Conservation (phyloP, 306 rosid genomes). For the Erythrophleum fordii region DNA sequence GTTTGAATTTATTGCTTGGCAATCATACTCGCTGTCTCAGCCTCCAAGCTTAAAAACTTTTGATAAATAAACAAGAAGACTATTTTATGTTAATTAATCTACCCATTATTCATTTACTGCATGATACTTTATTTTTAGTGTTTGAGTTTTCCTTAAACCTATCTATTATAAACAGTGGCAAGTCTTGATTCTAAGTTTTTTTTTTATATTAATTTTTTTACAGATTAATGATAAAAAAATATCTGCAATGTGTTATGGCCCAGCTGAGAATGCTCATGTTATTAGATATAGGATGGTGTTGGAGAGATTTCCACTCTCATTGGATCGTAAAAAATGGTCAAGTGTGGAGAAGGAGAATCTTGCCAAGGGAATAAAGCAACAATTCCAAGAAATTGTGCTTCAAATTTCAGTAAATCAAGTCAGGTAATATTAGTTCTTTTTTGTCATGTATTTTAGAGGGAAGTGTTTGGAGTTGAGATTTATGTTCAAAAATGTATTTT, state of each 20-base stretch:
- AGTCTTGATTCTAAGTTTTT: slow-evolving; percentile 17
- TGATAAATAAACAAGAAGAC: neutral
- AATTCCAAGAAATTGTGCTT: slow-evolving; percentile 76
- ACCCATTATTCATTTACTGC: neutral
- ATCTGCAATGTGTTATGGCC: slow-evolving; percentile 70
- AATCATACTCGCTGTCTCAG: neutral
- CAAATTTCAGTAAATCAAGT: slow-evolving; percentile 62
- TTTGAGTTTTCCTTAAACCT: slow-evolving; percentile 14
- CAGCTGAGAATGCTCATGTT: slow-evolving; percentile 76
- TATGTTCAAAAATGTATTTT: neutral
- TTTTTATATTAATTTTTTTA: slow-evolving; percentile 9
- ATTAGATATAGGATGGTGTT: slow-evolving; percentile 67
- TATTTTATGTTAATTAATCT: slow-evolving; percentile 15
- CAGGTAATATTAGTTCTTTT: slow-evolving; percentile 51
- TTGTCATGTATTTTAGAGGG: slow-evolving; percentile 4
- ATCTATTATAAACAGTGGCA: slow-evolving; percentile 24
- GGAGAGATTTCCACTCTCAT: slow-evolving; percentile 61
- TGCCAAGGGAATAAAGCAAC: slow-evolving; percentile 82
- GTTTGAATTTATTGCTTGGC: slow-evolving; percentile 29
- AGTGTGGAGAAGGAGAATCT: slow-evolving; percentile 66
- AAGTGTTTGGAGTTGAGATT: neutral
- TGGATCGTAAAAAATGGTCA: slow-evolving; percentile 79
- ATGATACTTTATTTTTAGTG: neutral
- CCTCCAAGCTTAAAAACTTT: slow-evolving; percentile 6
- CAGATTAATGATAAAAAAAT: slow-evolving; percentile 57